These are phyloP conservation scores for Eutrema japonicum DNA, from an alignment of 345 rosid genomes.

Conservation along the genomic window DNA sequence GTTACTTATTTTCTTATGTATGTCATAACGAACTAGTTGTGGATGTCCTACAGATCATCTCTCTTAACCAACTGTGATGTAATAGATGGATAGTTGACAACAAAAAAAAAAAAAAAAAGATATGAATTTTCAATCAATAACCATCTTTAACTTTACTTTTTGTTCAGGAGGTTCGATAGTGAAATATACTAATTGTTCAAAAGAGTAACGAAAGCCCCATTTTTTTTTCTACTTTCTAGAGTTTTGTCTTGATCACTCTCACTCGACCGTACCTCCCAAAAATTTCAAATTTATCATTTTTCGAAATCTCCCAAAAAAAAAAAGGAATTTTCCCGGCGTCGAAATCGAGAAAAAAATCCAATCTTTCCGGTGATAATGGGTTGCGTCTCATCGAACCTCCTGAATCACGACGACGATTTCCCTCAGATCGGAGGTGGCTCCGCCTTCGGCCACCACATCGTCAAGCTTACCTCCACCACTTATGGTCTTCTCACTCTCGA, in stretches of 20 bases:
- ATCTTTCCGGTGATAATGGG: constrained; percentile 60
- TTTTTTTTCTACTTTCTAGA: constrained; percentile 20
- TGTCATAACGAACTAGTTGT: too few relatives aligned
- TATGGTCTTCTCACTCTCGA: constrained; percentile 93
- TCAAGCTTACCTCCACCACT: constrained; percentile 89
- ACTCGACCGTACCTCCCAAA: constrained; percentile 39
- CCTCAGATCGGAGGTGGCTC: constrained; percentile 68
- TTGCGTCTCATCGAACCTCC: constrained; percentile 84
- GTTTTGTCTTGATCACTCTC: constrained; percentile 28
- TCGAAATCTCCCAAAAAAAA: background rate
- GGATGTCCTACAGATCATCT: too few relatives aligned
- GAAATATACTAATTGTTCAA: constrained; percentile 19
- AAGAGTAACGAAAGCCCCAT: background rate
- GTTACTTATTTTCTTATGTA: too few relatives aligned
- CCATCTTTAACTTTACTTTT: constrained; percentile 23
- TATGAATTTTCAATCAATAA: background rate
- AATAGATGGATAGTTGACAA: too few relatives aligned
- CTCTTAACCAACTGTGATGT: too few relatives aligned
- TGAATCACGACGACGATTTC: constrained; percentile 78
- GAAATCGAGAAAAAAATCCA: constrained; percentile 4
- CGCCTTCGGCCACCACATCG: constrained; percentile 85
- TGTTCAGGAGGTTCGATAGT: too few relatives aligned
- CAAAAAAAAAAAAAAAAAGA: too few relatives aligned
- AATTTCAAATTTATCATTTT: constrained; percentile 28
- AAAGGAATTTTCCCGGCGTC: constrained; percentile 26